Base-by-base conservation (phyloP, 108 stramenopile genomes). In the Halocafeteria seosinensis region DNA sequence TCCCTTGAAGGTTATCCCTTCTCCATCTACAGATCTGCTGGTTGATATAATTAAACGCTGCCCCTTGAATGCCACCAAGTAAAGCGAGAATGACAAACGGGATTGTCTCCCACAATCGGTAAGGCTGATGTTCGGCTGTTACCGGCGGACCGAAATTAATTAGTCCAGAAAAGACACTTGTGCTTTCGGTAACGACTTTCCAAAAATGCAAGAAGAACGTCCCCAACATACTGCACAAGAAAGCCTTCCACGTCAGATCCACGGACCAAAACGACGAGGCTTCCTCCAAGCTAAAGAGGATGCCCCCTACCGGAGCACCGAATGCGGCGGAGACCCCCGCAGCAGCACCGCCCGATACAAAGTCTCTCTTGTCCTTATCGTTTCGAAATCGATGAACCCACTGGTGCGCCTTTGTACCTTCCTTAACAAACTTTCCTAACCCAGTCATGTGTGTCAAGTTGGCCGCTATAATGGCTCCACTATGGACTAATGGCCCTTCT, bases 261-360 rank as follows among this genome's bases (percentile, higher is more conserved):
- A 81, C 80, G 38, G 62, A 63, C 89, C 89, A 90, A 70, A 79
- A 90, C 3, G 84, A 84, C 2, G 88, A 78, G 8, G 76, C 82
- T 64, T 90, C 87, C 70, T 90, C 87, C 34, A 90, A 62, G 8
- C 84, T 78, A 65, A 90, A 88, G 6, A 88, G 67, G 9, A 90
- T 87, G 0, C 89, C 87, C 26, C 86, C 87, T 64, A 88, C 85
- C n/a, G 89, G 89, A 30, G 85, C 81, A 0, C 78, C 78, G 68
- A 88, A 88, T 6, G 89, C 87, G 1, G 89, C 85, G 23, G 84
- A 84, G 0, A 90, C 89, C 17, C 87, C 89, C 12, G 87, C 83
- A 23, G 89, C 87, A 21, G 85, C 81, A n/a, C 87, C 89, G 72
- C 82, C 76, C 5, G 84, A 75, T 31, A 87, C 87, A 51, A 87